Evolutionary conservation across 2,329 filamentous ascomycete genomes (phyloP), one percentile per base, ranked within the genome.

Genomic region (Aciculosporium take): DNA sequence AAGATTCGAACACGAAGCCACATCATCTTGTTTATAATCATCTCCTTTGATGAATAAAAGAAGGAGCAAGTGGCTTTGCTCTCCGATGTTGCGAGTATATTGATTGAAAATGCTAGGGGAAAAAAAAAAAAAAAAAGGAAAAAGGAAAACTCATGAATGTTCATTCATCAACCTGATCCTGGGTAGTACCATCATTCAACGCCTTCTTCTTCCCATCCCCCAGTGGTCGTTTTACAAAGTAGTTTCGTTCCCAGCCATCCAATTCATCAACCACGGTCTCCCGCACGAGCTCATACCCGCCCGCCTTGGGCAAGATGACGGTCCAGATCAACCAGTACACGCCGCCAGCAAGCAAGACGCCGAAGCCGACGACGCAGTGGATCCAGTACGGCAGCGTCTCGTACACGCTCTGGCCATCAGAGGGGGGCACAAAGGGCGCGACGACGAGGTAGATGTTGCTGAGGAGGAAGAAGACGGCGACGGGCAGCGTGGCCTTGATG

Each of bases 241-340:
- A 64, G 41, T 62, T 73, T 25, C 71, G 62, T 49, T 76, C 74
- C 77, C 77, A 81, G 2, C 77, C 76, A 53, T 81, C 76, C 32
- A 72, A 65, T 0, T 66, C 65, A 45, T 76, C 71, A 7, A 79
- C 56, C 2, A 67, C 55, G 0, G 61, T 65, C 56, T 77, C 69
- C 42, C 70, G 66, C 2, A 74, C 64, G 8, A 82, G 62, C 49
- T 72, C 64, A 50, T 81, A 76, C 0, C 53, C 51, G 12, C 71
- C 71, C 25, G 75, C 45, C 51, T 61, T 65, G 41, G 72, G 72
- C 28, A 75, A 46, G 4, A 75, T 49, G 29, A 66, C 52, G 4
- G 70, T 67, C 72, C 72, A 76, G 6, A 74, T 32, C 5, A 74
- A 45, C 71, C 72, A 76, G 55, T 75, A 76, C 2, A 75, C 39